Base-by-base conservation (phyloP, 1,284 basidiomycete genomes). In the Apiotrichum veenhuisii region DNA sequence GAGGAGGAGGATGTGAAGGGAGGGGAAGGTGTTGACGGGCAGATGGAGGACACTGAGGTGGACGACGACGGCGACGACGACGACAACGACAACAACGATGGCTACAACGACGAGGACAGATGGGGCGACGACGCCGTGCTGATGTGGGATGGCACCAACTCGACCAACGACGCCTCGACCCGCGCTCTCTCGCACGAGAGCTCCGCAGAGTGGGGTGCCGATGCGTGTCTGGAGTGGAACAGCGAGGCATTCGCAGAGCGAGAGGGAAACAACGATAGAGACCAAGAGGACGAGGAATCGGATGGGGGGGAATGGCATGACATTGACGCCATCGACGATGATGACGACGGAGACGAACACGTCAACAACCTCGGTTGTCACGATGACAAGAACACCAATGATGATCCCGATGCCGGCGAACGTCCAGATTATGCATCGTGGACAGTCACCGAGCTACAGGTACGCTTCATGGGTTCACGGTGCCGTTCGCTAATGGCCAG, bases 371-470 rank as follows among this genome's bases (percentile, higher is more conserved):
- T n/a, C n/a, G n/a, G n/a, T n/a, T n/a, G n/a, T n/a, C n/a, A 58
- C 40, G 48, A 37, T 44, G 52, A 11, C 26, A 37, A 17, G 22
- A 40, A 22, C 1, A 50, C 42, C 20, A 45, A 54, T n/a, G 40
- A 37, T 26, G 46, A 49, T 22, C 1, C 23, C 40, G 43, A 34
- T 8, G 51, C 57, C 12, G 50, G 67, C 25, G 65, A 66, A 1
- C 74, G 74, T 70, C 73, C 75, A 37, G 67, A 73, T 47, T 77
- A 75, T 53, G 46, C 38, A 0, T 53, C 58, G 4, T 75, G 71
- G 73, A 59, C 66, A 3, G 33, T 68, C 1, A 58, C 61, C 7
- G 60, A 66, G 23, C 69, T 77, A 0, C 65, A 75, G 62, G 74
- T 74, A 36, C 52, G 71, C n/a, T n/a, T n/a, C n/a, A n/a, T n/a